These are phyloP conservation scores for Pugionium cornutum DNA, from an alignment of 345 rosid genomes.

Conservation along the genomic window DNA sequence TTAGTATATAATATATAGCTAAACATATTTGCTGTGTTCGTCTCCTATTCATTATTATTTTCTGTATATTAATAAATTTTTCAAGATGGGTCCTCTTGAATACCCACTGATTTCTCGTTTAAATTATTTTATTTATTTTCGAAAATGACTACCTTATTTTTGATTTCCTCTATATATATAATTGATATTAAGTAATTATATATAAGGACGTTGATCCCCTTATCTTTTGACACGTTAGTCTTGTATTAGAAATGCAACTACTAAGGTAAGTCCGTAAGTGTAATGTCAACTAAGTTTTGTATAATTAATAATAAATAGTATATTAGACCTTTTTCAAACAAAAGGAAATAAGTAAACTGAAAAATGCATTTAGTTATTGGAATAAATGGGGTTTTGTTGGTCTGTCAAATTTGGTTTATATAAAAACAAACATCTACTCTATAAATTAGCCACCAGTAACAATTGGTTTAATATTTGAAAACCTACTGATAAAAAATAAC, in stretches of 20 bases:
- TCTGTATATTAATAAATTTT: background rate
- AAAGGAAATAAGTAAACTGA: background rate
- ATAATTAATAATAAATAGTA: background rate
- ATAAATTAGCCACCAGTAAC: too few species aligned
- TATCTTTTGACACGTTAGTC: background rate
- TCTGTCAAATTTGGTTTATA: background rate
- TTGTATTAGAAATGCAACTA: background rate
- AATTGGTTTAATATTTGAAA: background rate
- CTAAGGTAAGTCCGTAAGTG: constrained; percentile 1
- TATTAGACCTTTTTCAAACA: background rate
- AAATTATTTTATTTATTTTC: background rate
- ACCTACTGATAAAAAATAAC: background rate
- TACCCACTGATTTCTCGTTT: constrained; percentile 28
- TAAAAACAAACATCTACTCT: too few species aligned
- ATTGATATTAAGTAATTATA: background rate
- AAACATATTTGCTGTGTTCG: constrained; percentile 24
- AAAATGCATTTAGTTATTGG: background rate
- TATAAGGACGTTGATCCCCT: background rate
- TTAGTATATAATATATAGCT: background rate
- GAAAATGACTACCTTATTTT: constrained; percentile 2
- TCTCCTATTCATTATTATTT: constrained; percentile 27
- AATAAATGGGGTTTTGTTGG: background rate
- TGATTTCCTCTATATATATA: background rate
- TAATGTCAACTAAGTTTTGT: background rate
- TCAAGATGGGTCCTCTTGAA: constrained; percentile 28